Evolutionary conservation across 2,329 filamentous ascomycete species (phyloP).

Genomic region (Epichloe sp.): DNA sequence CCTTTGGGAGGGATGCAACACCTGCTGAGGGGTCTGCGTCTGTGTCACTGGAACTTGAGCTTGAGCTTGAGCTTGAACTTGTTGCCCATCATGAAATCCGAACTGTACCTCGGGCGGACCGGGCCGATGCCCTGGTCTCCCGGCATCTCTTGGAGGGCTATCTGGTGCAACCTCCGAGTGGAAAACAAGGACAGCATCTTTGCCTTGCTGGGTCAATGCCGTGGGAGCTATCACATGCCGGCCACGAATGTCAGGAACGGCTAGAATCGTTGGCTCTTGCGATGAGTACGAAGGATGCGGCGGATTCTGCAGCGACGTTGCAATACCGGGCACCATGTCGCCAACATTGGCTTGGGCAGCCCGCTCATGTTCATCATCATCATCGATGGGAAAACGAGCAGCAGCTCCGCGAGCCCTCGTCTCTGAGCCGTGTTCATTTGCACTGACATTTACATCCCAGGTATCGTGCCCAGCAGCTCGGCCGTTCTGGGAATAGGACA

Average conservation of each 20-base stretch:
- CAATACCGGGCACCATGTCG: not conserved
- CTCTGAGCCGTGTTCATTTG: conserved; percentile 11
- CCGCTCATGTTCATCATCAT: conserved; percentile 9
- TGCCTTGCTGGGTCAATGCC: not conserved
- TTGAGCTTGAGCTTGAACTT: not conserved
- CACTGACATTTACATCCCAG: not conserved
- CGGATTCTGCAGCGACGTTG: not conserved
- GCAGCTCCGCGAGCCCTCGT: conserved; percentile 18
- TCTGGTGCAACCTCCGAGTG: not conserved
- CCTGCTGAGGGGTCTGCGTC: not conserved
- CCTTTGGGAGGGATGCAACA: conserved; percentile 24
- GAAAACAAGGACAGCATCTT: not conserved
- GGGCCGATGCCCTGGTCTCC: not conserved
- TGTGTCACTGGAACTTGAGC: not conserved
- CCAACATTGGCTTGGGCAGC: no score
- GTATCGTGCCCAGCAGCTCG: not conserved
- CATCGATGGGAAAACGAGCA: conserved; percentile 19
- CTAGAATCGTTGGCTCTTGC: not conserved
- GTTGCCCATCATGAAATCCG: not conserved
- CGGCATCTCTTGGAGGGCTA: not conserved
- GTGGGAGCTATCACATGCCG: not conserved
- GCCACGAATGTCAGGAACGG: not conserved
- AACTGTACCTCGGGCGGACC: not conserved
- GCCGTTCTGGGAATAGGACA: not conserved
- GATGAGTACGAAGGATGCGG: not conserved